A percentile compares a stretch with the other conserved stretches of the same genome.
phyloP scores from a whole-genome alignment of 768 basidiomycete genomes.

The Kwoniella sp. region DNA sequence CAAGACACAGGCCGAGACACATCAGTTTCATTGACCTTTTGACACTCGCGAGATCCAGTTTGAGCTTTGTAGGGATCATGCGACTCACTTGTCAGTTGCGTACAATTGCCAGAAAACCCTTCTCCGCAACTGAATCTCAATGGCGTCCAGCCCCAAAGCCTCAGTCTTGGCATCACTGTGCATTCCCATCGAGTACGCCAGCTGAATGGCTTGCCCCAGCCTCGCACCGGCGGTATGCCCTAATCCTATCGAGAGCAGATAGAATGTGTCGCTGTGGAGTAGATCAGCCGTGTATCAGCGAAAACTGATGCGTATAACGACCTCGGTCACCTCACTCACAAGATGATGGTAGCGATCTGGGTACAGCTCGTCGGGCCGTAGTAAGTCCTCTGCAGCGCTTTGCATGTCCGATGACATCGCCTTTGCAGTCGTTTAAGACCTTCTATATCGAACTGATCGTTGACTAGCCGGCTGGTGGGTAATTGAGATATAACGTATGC shows the following conservation, averaged over 20 bases:
- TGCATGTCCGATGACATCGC: conserved; percentile 46
- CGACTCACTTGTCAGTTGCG: conserved; percentile 47
- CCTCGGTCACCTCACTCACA: conserved; percentile 34
- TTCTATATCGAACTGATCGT: conserved; percentile 47
- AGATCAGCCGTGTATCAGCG: not conserved
- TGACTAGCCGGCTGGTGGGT: conserved; percentile 44
- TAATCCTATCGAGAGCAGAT: conserved; percentile 48
- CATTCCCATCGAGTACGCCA: conserved; percentile 48
- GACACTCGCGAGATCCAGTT: too few relatives aligned
- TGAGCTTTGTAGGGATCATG: too few relatives aligned
- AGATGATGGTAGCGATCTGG: conserved; percentile 48
- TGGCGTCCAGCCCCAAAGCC: conserved; percentile 39
- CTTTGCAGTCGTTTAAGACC: conserved; percentile 46
- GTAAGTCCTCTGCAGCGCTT: conserved; percentile 42
- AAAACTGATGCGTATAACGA: too few relatives aligned
- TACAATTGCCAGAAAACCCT: conserved; percentile 53
- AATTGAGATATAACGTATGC: conserved; percentile 51
- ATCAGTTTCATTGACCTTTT: too few relatives aligned
- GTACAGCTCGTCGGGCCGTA: conserved; percentile 48
- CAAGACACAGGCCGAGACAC: not conserved
- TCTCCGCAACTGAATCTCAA: conserved; percentile 46
- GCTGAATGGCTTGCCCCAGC: conserved; percentile 48
- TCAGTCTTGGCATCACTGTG: conserved; percentile 45
- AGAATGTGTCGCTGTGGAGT: conserved; percentile 44
- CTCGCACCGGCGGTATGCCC: conserved; percentile 46